These are phyloP conservation scores for Pichia eremophila DNA, from an alignment of 805 yeast species.

Conservation along the genomic window DNA sequence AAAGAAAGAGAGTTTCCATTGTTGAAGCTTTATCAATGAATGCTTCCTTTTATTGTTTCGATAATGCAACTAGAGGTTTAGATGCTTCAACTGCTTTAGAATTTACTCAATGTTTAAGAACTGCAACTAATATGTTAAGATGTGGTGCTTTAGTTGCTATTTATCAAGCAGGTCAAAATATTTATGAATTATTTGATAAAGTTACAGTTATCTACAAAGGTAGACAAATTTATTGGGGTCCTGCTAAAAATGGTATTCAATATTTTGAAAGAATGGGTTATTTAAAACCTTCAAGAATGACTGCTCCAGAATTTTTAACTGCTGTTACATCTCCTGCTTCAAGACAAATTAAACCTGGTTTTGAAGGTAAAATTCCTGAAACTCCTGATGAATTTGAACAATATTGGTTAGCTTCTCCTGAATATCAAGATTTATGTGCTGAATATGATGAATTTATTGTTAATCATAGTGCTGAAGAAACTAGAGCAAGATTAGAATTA, in stretches of 20 bases:
- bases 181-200: slow-evolving; percentile 52
- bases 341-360: slow-evolving; percentile 41
- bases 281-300: slow-evolving; percentile 55
- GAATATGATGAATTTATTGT: slow-evolving; percentile 32
- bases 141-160: slow-evolving; percentile 55
- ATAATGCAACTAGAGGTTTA: slow-evolving; percentile 61
- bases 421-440: slow-evolving; percentile 33
- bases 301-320: slow-evolving; percentile 61
- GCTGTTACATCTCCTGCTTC: slow-evolving; percentile 60
- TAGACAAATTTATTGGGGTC: slow-evolving; percentile 52
- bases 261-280: slow-evolving; percentile 58
- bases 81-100: slow-evolving; percentile 68
- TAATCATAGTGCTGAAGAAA: slow-evolving; percentile 30
- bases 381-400: slow-evolving; percentile 49
- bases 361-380: slow-evolving; percentile 45
- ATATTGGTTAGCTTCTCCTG: slow-evolving; percentile 50
- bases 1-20: slow-evolving; percentile 60
- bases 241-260: slow-evolving; percentile 42
- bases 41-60: slow-evolving; percentile 53
- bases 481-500: slow-evolving; percentile 32
- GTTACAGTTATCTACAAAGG: slow-evolving; percentile 53
- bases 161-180: slow-evolving; percentile 60
- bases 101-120: slow-evolving; percentile 50
- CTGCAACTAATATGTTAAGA: slow-evolving; percentile 50
- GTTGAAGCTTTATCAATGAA: slow-evolving; percentile 52